Percentiles rank a stretch among this genome's conserved stretches.
These are phyloP conservation scores for Mycena latifolia DNA, from an alignment of 768 basidiomycete genomes.

Conservation along the genomic window DNA sequence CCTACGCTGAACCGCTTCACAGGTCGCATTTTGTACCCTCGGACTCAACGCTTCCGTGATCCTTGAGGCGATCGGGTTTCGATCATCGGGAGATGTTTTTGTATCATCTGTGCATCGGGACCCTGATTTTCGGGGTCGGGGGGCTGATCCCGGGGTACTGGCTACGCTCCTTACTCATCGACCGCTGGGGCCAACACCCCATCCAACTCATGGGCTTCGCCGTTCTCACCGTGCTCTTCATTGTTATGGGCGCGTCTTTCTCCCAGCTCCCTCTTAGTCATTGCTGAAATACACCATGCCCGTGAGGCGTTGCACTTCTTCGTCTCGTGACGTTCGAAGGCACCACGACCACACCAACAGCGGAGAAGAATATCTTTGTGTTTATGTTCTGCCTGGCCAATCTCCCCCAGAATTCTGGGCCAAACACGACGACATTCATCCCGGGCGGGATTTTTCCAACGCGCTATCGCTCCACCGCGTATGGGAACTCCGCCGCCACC, in stretches of 20 bases:
- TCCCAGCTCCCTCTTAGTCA: neutral
- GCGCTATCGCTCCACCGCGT: slow-evolving; percentile 87
- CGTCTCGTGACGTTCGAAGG: too few species aligned
- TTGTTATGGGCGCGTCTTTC: slow-evolving; percentile 72
- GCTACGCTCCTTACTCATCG: slow-evolving; percentile 72
- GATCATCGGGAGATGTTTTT: slow-evolving; percentile 62
- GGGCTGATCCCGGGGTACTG: slow-evolving; percentile 90
- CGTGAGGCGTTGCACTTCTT: too few species aligned
- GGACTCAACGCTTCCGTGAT: slow-evolving; percentile 87
- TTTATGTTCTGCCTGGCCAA: slow-evolving; percentile 90
- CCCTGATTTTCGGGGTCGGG: slow-evolving; percentile 79
- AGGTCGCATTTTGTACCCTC: slow-evolving; percentile 92
- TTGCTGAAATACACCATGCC: slow-evolving; percentile 60
- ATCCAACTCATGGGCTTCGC: slow-evolving; percentile 86
- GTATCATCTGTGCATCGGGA: slow-evolving; percentile 76
- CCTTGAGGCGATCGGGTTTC: slow-evolving; percentile 81
- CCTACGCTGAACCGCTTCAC: neutral
- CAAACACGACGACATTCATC: slow-evolving; percentile 84
- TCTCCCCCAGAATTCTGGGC: slow-evolving; percentile 93
- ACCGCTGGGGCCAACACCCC: slow-evolving; percentile 84
- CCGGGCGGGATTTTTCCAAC: slow-evolving; percentile 91
- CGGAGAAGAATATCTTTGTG: slow-evolving; percentile 71
- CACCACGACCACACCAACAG: slow-evolving; percentile 54
- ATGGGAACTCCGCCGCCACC: slow-evolving; percentile 86
- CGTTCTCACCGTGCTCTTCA: slow-evolving; percentile 73